Base-by-base conservation (phyloP, 2,329 filamentous ascomycete genomes). In the Aspergillus floridensis region DNA sequence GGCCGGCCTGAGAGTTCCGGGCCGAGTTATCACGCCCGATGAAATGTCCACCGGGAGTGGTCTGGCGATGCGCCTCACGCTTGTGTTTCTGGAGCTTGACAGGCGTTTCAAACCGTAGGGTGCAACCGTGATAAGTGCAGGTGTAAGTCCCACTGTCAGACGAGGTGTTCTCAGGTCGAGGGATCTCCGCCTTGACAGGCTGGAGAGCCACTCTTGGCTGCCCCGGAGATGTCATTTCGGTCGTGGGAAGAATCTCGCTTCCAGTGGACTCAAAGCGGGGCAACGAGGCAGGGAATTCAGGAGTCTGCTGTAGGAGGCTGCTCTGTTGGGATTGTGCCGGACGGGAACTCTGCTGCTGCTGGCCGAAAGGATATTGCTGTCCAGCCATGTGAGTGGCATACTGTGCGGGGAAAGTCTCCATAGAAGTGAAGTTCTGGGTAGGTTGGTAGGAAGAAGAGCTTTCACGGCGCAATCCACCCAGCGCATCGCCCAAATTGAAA, bases 101-200 rank as follows among this genome's bases (percentile, higher is more conserved):
- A 4, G 92, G 92, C 1, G 92, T 92, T 66, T 96, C 91, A 71
- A 99, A 99, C 56, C 95, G 89, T 66, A 89, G 81, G 0, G 88
- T 88, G 72, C 95, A 98, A 11, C 92, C 92, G 70, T 96, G 92
- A 69, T 96, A 96, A 0, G 93, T 97, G 76, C 95, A 99, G 1
- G 93, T 96, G 77, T 97, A 99, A 0, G 93, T 96, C 12, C 93
- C 93, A 21, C 88, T 85, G 65, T 96, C 91, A 0, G 92, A 90
- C 16, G 81, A 81, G 2, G 88, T 87, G 46, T 86, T 82, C 1
- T 79, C 74, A 0, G 92, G 91, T 80, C 85, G 80, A 63, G 79
- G 71, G 44, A 75, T 68, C 29, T 71, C 66, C 56, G 73, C 66
- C 10, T 67, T 63, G 38, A 67, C 68, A 32, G 78, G 73, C 44